Percentiles rank a stretch among this genome's conserved stretches.
These are phyloP conservation scores for Lepidium africanum DNA, from an alignment of 345 rosid species.

Conservation along the genomic window DNA sequence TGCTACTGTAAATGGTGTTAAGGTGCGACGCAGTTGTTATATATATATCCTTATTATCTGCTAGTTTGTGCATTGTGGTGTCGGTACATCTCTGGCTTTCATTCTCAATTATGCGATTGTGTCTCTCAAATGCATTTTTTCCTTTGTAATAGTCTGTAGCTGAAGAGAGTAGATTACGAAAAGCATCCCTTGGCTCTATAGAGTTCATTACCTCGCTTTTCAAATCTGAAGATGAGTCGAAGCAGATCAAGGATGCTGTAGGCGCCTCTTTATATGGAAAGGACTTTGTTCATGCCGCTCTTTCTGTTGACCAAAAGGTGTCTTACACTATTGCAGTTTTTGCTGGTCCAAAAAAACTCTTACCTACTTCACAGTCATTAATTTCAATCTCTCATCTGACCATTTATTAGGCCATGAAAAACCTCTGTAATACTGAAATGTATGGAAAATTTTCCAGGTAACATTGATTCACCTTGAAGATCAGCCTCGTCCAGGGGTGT, in stretches of 20 bases:
- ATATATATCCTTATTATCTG: neutral
- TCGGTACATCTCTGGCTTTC: neutral
- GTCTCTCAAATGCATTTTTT: slow-evolving; percentile 11
- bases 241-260: slow-evolving; percentile 75
- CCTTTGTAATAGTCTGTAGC: slow-evolving; percentile 51
- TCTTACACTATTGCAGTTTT: neutral
- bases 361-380: neutral
- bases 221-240: slow-evolving; percentile 68
- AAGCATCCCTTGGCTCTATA: slow-evolving; percentile 90
- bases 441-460: slow-evolving; percentile 40
- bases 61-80: neutral
- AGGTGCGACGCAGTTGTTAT: slow-evolving; percentile 33
- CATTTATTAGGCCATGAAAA: neutral
- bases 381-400: neutral
- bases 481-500: slow-evolving; percentile 78
- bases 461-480: slow-evolving; percentile 96
- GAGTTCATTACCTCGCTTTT: slow-evolving; percentile 82
- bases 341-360: neutral
- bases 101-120: neutral
- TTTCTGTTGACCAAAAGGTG: slow-evolving; percentile 86
- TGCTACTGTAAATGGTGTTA: slow-evolving; percentile 64
- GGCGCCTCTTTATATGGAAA: slow-evolving; percentile 68
- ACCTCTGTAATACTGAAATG: slow-evolving; percentile 3
- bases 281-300: slow-evolving; percentile 91
- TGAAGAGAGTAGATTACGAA: slow-evolving; percentile 42